Evolutionary conservation across 2,329 filamentous ascomycete genomes (phyloP), one percentile per base, ranked within the genome.

Genomic region (Pestalotiopsis sp.): DNA sequence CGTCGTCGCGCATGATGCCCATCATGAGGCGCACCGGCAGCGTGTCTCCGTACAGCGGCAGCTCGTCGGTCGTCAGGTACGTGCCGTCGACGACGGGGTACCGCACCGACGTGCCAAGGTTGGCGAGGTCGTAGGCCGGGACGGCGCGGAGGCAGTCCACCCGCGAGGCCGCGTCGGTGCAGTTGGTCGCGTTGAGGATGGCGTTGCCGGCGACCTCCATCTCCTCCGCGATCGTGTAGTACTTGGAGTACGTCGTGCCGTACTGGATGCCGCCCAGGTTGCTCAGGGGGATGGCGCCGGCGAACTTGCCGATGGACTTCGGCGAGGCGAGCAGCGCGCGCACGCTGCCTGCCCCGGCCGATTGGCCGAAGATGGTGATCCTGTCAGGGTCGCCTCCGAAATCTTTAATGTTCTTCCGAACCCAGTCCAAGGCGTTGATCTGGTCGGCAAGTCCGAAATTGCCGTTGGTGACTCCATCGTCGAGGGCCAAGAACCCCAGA

Each of bases 41-140:
- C 0, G 80, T 81, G 7, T 80, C 81, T 68, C 80, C 74, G 22
- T 82, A 77, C 30, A 89, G 81, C 44, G 83, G 76, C 5, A 85
- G 78, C 7, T 84, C 82, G 70, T 84, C 80, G 2, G 78, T 78
- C 67, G 74, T 79, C 68, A 89, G 82, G 67, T 86, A 87, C 9
- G 79, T 84, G 30, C 86, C 87, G 68, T 90, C 88, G 62, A 89
- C 83, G 6, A 90, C 87, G 4, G 88, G 81, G 68, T 84, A 87
- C 56, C 85, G 81, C 3, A 84, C 83, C 11, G 81, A 78, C 0
- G 80, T 81, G 9, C 72, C 70, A n/a, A 84, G 72, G 4, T 71
- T 72, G 4, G 80, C 78, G 2, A 88, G 75, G 0, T 76, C 78
- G 3, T 76, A 71, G 0, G 84, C 79, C 0, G 84, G 82, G 4